Conservation (phyloP, 108 stramenopile species). For the Cyclotella sp. region DNA sequence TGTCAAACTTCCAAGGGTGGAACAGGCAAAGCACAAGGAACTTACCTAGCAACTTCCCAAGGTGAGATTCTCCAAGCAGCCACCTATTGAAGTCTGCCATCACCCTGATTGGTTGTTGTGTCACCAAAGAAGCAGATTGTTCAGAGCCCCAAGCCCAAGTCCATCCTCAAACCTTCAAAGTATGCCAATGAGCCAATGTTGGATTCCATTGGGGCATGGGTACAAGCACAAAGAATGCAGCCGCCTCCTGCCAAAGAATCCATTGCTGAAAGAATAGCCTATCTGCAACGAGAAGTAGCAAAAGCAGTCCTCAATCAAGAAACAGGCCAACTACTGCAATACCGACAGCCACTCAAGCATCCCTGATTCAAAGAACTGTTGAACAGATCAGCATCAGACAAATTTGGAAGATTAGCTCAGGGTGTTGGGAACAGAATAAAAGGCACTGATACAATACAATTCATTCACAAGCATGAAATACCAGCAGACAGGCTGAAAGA, state of each 20-base stretch:
- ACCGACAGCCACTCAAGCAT: slow-evolving; percentile 1
- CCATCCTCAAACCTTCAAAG: neutral
- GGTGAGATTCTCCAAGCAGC: too few relatives aligned
- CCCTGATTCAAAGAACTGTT: slow-evolving; percentile 5
- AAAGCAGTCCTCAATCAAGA: slow-evolving; percentile 21
- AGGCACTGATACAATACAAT: too few relatives aligned
- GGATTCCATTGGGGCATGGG: neutral
- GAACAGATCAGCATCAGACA: slow-evolving; percentile 4
- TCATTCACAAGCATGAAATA: too few relatives aligned
- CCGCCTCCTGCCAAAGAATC: neutral
- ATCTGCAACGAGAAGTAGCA: neutral
- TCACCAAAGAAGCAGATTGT: slow-evolving; percentile 16
- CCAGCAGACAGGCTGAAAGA: too few relatives aligned
- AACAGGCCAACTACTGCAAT: slow-evolving; percentile 24
- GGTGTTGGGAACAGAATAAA: too few relatives aligned
- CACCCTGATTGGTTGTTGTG: slow-evolving; percentile 16
- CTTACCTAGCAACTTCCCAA: too few relatives aligned
- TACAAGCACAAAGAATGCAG: neutral
- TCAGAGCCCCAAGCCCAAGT: neutral
- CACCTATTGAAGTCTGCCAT: too few relatives aligned
- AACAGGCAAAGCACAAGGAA: too few relatives aligned
- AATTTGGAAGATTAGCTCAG: too few relatives aligned
- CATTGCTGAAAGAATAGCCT: slow-evolving; percentile 1
- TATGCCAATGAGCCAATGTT: neutral
- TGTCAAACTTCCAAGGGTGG: too few relatives aligned